These are phyloP conservation scores for Forsythia suspensa DNA, from an alignment of 257 asterid genomes.

Conservation along the genomic window DNA sequence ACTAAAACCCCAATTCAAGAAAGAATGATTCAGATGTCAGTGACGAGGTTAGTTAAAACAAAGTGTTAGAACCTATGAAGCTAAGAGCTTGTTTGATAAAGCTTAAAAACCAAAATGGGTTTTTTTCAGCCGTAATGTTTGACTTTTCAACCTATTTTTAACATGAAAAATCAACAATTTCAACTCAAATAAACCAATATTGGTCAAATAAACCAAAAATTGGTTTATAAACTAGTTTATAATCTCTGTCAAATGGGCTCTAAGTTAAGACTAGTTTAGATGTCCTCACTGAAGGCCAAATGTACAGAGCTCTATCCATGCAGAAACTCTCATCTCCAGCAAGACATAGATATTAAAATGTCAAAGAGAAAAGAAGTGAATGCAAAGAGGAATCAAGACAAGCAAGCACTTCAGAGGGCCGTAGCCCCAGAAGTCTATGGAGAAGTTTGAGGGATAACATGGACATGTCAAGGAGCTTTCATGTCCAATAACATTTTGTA, in stretches of 20 bases:
- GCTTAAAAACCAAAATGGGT: no score
- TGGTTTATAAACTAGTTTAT: no score
- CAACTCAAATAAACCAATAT: no score
- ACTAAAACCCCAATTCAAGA: neutral
- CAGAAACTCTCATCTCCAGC: neutral
- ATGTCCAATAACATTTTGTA: neutral
- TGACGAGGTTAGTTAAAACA: neutral
- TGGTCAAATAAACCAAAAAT: no score
- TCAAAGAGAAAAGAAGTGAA: neutral
- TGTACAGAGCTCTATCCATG: neutral
- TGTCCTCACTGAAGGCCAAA: neutral
- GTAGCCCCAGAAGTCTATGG: neutral
- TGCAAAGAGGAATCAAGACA: neutral
- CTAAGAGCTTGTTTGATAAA: no score
- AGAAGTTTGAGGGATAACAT: neutral
- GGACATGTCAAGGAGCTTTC: neutral
- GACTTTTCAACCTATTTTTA: no score
- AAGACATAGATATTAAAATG: neutral
- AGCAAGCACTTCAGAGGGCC: neutral
- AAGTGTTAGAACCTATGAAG: neutral
- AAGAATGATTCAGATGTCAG: neutral
- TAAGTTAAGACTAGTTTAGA: neutral
- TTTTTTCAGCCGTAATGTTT: no score
- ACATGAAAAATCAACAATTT: no score
- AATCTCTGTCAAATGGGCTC: no score